Evolutionary conservation across 2,329 filamentous ascomycete species (phyloP), one percentile per base, ranked within the genome.

Genomic region (Penicillium verrucosum): DNA sequence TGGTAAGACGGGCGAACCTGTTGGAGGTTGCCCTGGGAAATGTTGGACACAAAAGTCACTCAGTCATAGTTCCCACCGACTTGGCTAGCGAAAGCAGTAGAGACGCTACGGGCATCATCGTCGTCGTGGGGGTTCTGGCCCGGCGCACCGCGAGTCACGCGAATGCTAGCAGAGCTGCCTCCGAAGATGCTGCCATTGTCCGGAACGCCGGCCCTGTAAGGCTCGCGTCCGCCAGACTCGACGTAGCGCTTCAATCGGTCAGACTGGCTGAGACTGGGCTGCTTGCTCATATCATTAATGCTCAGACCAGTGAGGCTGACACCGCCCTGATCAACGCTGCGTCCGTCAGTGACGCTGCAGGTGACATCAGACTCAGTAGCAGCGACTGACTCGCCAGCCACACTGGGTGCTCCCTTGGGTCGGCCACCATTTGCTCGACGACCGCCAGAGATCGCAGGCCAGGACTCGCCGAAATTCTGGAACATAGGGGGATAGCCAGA

Each of bases 1-100:
- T 59, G 42, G 54, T 49, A 59, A 51, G 50, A 51, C 49, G 51
- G 56, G 52, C 54, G 25, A 49, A 49, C 57, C 59, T 60, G 59
- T 57, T 57, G 51, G 53, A 64, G 62, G 59, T 46, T 38, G 51
- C 56, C 61, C 51, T 57, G 50, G 40, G 42, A 54, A 56, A 54
- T 52, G 48, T 40, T 47, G 47, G 41, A 48, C 18, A 46, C 44
- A 27, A 47, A 29, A 21, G n/a, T 60, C 51, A 59, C 64, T 85
- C 82, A 85, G 71, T 85, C 83, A 67, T 85, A 85, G 65, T 79
- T 82, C 41, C 82, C 81, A 54, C 90, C 92, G 65, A 97, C 86
- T 76, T 97, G 94, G 78, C 92, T 97, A 60, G 93, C 92, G 78
- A 97, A 99, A 47, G 92, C 92, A 51, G 94, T 97, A 70, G 91